These are phyloP conservation scores for Isoetes taiwanensis DNA, from an alignment of 75 land plant genomes.

Conservation along the genomic window DNA sequence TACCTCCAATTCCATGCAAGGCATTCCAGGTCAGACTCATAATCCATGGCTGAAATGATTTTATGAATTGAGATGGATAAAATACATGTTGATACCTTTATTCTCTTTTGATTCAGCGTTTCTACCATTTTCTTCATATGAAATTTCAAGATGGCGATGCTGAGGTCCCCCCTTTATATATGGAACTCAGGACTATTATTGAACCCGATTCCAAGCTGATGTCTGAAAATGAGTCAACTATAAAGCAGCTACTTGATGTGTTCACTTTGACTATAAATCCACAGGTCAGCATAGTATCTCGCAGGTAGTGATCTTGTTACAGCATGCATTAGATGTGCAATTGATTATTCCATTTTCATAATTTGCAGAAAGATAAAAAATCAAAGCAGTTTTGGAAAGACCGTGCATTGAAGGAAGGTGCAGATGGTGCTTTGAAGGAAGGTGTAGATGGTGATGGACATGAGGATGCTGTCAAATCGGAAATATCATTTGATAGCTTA, in stretches of 20 bases:
- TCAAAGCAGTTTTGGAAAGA: conserved; percentile 40
- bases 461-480: no score
- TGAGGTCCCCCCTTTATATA: conserved; percentile 66
- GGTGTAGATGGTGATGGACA: conserved; percentile 9
- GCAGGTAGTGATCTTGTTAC: not conserved
- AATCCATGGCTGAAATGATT: no score
- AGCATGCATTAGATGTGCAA: not conserved
- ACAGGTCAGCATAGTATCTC: conserved; percentile 40
- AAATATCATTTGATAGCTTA: conserved; percentile 23
- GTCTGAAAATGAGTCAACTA: conserved; percentile 26
- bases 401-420: conserved; percentile 24
- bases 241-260: conserved; percentile 28
- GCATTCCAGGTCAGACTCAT: no score
- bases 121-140: conserved; percentile 52
- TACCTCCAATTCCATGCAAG: no score
- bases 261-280: conserved; percentile 60
- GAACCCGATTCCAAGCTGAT: conserved; percentile 57
- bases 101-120: conserved; percentile 71
- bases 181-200: conserved; percentile 37
- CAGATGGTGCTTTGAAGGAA: conserved; percentile 7
- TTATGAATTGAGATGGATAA: no score
- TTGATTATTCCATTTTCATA: not conserved
- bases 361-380: conserved; percentile 49
- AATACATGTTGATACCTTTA: no score
- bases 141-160: conserved; percentile 61